Conservation (phyloP, 352 stramenopile species). For the Phytophthora citricola region DNA sequence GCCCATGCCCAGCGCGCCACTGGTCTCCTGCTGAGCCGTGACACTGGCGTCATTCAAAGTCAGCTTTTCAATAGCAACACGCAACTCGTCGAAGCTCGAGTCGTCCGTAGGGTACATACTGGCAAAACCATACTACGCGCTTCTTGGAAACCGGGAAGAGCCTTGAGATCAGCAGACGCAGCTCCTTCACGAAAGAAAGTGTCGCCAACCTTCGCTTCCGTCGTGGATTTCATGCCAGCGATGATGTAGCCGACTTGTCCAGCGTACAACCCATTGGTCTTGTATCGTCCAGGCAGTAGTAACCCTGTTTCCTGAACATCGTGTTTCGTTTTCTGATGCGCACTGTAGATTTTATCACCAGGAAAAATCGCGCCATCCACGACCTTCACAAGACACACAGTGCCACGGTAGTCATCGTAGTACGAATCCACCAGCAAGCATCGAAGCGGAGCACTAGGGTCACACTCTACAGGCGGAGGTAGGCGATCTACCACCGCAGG, state of each 20-base stretch:
- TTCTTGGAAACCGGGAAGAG: constrained; percentile 84
- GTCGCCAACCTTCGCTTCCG: constrained; percentile 94
- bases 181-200: constrained; percentile 81
- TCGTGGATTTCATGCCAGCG: constrained; percentile 97
- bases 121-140: constrained; percentile 96
- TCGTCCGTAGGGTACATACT: constrained; percentile 98
- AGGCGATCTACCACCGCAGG: constrained; percentile 84
- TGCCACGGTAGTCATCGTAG: constrained; percentile 96
- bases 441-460: constrained; percentile 76
- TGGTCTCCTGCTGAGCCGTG: constrained; percentile 95
- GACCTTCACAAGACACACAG: constrained; percentile 95
- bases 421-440: constrained; percentile 97
- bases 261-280: constrained; percentile 82
- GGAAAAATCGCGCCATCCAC: constrained; percentile 92
- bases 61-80: constrained; percentile 95
- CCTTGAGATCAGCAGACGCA: constrained; percentile 51
- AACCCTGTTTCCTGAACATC: constrained; percentile 97
- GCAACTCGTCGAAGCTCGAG: constrained; percentile 96
- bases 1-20: constrained; percentile 94
- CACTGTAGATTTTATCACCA: constrained; percentile 81
- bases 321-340: constrained; percentile 88
- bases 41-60: constrained; percentile 98
- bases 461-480: constrained; percentile 63
- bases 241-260: constrained; percentile 98
- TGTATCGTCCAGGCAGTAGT: constrained; percentile 87